Conservation (phyloP, 2,329 filamentous ascomycete species). For the Colletotrichum somersetense region DNA sequence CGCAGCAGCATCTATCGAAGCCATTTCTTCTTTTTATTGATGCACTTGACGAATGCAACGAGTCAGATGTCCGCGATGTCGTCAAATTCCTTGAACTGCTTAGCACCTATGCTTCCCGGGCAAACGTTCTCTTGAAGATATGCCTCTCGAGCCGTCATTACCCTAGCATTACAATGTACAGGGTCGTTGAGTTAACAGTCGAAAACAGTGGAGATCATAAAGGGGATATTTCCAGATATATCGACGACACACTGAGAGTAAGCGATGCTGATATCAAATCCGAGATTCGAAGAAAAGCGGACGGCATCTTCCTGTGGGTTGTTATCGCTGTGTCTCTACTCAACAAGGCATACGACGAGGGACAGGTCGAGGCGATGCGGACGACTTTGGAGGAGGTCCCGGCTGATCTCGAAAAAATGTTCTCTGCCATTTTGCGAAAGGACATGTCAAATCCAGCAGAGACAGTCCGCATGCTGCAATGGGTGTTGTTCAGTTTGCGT, state of each 20-base stretch:
- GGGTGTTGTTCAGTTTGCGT: not conserved
- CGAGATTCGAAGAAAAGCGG: not conserved
- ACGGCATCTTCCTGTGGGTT: not conserved
- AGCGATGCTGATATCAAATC: not conserved
- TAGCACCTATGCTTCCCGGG: not conserved
- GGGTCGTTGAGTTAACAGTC: not conserved
- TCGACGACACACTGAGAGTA: not conserved
- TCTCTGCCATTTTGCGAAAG: not conserved
- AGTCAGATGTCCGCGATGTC: not conserved
- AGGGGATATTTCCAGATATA: not conserved
- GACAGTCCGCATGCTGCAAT: not conserved
- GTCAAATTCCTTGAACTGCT: not conserved
- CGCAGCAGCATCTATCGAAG: not conserved
- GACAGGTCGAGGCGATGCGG: not conserved
- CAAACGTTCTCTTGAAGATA: not conserved
- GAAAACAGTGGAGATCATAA: not conserved
- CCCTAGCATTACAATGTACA: not conserved
- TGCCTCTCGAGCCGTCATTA: not conserved
- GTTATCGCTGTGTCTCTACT: not conserved
- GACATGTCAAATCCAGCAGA: not conserved
- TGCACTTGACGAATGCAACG: not conserved
- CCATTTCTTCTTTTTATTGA: not conserved
- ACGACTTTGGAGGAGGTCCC: not conserved
- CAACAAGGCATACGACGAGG: not conserved
- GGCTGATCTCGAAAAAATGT: not conserved